Evolutionary conservation across 1,139 yeast genomes (phyloP).

Genomic region (Yamadazyma buinensis): DNA sequence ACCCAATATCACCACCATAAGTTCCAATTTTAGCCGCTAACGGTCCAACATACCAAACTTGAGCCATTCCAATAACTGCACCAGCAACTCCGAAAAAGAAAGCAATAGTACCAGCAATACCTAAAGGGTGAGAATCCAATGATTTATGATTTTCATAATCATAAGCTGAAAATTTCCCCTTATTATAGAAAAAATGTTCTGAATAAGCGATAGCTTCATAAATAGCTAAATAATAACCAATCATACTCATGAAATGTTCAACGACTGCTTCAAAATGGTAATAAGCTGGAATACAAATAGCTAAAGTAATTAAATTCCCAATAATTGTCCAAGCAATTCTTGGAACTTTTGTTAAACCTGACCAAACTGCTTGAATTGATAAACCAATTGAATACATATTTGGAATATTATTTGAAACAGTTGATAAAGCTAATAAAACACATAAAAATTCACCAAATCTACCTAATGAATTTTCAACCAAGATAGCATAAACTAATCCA

Average conservation of each 20-base stretch:
- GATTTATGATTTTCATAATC: slow-evolving; percentile 60
- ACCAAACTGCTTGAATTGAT: slow-evolving; percentile 82
- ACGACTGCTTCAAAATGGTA: slow-evolving; percentile 68
- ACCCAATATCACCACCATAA: slow-evolving; percentile 83
- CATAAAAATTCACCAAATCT: slow-evolving; percentile 90
- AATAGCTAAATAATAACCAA: slow-evolving; percentile 87
- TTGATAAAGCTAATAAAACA: slow-evolving; percentile 76
- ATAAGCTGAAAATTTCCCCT: slow-evolving; percentile 55
- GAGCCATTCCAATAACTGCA: slow-evolving; percentile 81
- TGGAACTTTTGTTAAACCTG: slow-evolving; percentile 67
- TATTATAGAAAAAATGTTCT: slow-evolving; percentile 77
- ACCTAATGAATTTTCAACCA: slow-evolving; percentile 75
- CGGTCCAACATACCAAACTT: slow-evolving; percentile 77
- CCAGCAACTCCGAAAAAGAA: slow-evolving; percentile 85
- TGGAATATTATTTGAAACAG: slow-evolving; percentile 87
- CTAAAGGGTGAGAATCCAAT: slow-evolving; percentile 59
- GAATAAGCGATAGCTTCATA: slow-evolving; percentile 68
- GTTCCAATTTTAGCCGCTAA: slow-evolving; percentile 60
- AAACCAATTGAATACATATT: slow-evolving; percentile 88
- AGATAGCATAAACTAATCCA: slow-evolving; percentile 74
- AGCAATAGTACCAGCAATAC: slow-evolving; percentile 72
- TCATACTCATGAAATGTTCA: slow-evolving; percentile 83
- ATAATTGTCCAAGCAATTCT: slow-evolving; percentile 75
- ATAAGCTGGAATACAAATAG: slow-evolving; percentile 85
- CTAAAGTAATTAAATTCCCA: slow-evolving; percentile 76